These are phyloP conservation scores for Pleurotus platypus DNA, from an alignment of 768 basidiomycete species.

Conservation along the genomic window DNA sequence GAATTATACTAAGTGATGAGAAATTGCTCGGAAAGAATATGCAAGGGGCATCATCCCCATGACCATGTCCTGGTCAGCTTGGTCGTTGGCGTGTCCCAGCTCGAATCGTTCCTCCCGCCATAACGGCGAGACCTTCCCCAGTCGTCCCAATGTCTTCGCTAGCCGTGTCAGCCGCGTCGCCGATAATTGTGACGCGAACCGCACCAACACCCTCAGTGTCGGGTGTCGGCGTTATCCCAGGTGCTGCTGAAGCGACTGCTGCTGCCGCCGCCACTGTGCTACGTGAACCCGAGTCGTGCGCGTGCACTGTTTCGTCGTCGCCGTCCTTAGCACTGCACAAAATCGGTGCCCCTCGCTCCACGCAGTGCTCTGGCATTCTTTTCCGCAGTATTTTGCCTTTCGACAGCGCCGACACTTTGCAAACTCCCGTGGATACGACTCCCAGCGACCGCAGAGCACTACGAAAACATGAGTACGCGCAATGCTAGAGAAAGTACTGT, in stretches of 20 bases:
- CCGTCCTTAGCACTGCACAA: conserved; percentile 72
- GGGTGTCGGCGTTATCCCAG: not conserved
- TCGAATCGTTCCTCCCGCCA: conserved; percentile 5
- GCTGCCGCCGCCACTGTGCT: conserved; percentile 10
- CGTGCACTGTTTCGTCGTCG: conserved; percentile 35
- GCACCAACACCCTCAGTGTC: not conserved
- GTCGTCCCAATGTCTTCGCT: not conserved
- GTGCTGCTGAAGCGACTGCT: not conserved
- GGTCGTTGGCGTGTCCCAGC: conserved; percentile 1
- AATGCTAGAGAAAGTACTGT: not conserved
- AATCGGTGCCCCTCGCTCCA: conserved; percentile 97
- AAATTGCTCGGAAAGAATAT: too few relatives aligned
- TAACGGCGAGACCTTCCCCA: not conserved
- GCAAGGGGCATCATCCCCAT: too few relatives aligned
- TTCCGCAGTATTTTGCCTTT: conserved; percentile 98
- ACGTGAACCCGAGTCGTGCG: conserved; percentile 11
- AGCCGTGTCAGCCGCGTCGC: not conserved
- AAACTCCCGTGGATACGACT: conserved; percentile 88
- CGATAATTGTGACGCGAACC: not conserved
- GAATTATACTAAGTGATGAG: too few relatives aligned
- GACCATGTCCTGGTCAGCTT: too few relatives aligned
- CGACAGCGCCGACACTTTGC: conserved; percentile 94
- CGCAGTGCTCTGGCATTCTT: conserved; percentile 93
- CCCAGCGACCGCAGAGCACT: conserved; percentile 97
- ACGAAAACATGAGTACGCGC: conserved; percentile 6